phyloP scores from a whole-genome alignment of 768 basidiomycete genomes.

The Tylopilus intermedius region DNA sequence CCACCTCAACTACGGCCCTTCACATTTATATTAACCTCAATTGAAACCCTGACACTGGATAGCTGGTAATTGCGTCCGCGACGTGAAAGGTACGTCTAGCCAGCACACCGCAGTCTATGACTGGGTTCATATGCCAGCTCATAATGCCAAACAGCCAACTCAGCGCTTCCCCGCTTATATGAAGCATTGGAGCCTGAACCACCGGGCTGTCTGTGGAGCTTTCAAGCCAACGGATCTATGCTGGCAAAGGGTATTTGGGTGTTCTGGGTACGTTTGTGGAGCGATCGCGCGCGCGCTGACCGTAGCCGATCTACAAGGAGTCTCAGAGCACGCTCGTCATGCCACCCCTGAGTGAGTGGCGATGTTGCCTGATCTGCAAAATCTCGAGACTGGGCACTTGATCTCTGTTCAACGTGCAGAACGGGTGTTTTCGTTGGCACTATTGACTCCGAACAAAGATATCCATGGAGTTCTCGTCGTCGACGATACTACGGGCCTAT shows the following conservation, averaged over 20 bases:
- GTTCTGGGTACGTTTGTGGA: constrained; percentile 6
- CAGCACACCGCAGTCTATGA: background rate
- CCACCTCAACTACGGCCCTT: background rate
- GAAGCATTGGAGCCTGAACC: background rate
- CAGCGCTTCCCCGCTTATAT: background rate
- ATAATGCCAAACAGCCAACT: background rate
- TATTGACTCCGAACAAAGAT: constrained; percentile 11
- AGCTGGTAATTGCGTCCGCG: background rate
- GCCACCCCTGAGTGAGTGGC: background rate
- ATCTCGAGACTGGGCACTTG: background rate
- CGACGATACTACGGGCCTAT: background rate
- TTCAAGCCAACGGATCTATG: background rate
- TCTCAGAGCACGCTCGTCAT: background rate
- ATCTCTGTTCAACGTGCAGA: constrained; percentile 7
- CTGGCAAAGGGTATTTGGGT: background rate
- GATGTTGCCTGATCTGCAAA: constrained; percentile 12
- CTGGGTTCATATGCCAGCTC: background rate
- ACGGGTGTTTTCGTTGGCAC: constrained; percentile 3
- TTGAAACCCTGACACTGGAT: background rate
- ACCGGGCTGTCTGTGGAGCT: background rate
- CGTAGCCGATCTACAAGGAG: background rate
- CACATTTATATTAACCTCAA: background rate
- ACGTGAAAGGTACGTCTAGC: background rate
- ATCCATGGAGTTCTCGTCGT: background rate
- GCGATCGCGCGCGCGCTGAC: constrained; percentile 6